These are phyloP conservation scores for Pseudocercospora fuligena DNA, from an alignment of 2,329 filamentous ascomycete species.

Conservation along the genomic window DNA sequence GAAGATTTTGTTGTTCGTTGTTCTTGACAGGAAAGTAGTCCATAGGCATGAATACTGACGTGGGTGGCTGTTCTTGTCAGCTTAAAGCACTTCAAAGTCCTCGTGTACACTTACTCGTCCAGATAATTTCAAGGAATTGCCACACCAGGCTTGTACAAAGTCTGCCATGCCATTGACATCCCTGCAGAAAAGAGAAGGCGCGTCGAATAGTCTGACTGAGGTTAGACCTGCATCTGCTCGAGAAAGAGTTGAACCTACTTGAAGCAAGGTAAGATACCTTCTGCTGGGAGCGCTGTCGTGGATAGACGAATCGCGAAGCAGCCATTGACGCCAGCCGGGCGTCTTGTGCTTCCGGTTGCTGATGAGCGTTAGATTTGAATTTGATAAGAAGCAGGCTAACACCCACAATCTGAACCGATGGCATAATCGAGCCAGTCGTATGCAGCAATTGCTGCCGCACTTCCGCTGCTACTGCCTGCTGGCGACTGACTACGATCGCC, in stretches of 20 bases:
- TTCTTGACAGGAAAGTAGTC: neutral
- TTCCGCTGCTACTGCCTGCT: constrained; percentile 46
- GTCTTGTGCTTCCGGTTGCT: constrained; percentile 16
- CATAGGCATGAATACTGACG: neutral
- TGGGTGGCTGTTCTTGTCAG: constrained; percentile 5
- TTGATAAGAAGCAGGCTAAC: neutral
- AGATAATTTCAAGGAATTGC: neutral
- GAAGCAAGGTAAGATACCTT: constrained; percentile 17
- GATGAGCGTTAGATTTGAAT: neutral
- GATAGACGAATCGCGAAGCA: constrained; percentile 9
- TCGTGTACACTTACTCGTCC: neutral
- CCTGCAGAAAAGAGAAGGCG: constrained; percentile 1
- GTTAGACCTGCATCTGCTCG: neutral
- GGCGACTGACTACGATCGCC: constrained; percentile 56
- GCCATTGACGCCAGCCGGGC: constrained; percentile 11
- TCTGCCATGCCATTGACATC: neutral
- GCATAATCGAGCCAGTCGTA: constrained; percentile 49
- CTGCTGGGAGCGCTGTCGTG: neutral
- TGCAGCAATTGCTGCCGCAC: constrained; percentile 43
- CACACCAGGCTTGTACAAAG: constrained; percentile 2
- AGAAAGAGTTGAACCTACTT: neutral
- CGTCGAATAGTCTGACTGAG: neutral
- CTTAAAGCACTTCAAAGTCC: neutral
- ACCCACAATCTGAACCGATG: constrained; percentile 14
- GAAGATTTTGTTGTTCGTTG: neutral